Evolutionary conservation across 768 basidiomycete species (phyloP).

Genomic region (Erythrobasidium yunnanense): DNA sequence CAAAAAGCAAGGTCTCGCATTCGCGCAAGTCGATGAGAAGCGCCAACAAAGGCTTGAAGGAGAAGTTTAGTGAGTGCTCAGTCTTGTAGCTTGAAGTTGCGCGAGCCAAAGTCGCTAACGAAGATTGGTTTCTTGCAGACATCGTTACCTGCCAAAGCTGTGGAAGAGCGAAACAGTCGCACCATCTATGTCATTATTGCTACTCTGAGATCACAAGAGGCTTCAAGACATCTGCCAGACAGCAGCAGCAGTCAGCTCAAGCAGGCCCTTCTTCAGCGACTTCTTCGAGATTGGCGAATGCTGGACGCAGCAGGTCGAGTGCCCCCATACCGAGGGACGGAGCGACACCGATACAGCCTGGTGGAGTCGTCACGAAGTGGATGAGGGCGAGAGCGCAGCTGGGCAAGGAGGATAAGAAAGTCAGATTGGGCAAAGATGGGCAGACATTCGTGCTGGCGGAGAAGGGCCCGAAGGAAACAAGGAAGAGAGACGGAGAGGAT

Average conservation of each 20-base stretch:
- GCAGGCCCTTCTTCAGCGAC: background rate
- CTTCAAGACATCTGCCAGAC: slow-evolving; percentile 13
- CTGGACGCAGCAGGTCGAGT: background rate
- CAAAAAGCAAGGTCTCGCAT: slow-evolving; percentile 30
- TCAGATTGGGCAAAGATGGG: background rate
- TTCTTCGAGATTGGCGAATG: background rate
- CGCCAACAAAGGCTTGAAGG: slow-evolving; percentile 25
- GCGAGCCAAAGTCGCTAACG: too few relatives aligned
- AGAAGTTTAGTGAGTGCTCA: slow-evolving; percentile 29
- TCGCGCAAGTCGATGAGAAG: slow-evolving; percentile 25
- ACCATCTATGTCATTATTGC: slow-evolving; percentile 27
- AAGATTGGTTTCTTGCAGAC: too few relatives aligned
- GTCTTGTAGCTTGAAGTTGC: too few relatives aligned
- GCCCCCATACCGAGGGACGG: slow-evolving; percentile 12
- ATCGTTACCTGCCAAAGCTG: slow-evolving; percentile 27
- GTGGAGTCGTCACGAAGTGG: slow-evolving; percentile 20
- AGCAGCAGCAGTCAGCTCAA: background rate
- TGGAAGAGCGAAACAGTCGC: slow-evolving; percentile 25
- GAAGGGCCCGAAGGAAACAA: too few relatives aligned
- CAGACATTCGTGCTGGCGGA: background rate
- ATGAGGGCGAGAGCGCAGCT: slow-evolving; percentile 9
- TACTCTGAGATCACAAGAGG: slow-evolving; percentile 24
- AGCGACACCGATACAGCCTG: slow-evolving; percentile 1
- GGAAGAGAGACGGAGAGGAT: too few relatives aligned
- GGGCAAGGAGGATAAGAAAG: slow-evolving; percentile 36